Percentiles rank a stretch among this genome's conserved stretches.
These are phyloP conservation scores for Gryganskiella cystojenkinii DNA, from an alignment of 192 early-diverging fungal species.

Conservation along the genomic window DNA sequence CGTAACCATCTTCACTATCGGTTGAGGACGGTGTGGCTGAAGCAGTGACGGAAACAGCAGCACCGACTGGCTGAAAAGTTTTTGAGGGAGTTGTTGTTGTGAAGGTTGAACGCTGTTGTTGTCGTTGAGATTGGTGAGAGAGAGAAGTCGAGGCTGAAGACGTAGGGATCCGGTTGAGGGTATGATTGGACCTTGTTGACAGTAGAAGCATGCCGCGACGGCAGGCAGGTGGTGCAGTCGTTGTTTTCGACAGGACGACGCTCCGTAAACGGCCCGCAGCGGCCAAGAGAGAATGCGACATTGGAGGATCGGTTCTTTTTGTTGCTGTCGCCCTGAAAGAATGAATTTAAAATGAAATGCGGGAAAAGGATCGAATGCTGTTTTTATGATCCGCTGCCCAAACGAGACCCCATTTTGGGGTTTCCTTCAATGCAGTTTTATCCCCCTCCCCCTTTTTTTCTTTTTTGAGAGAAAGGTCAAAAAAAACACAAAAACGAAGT, in stretches of 20 bases:
- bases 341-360: too few relatives aligned
- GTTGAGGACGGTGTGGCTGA: not conserved
- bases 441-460: too few relatives aligned
- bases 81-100: not conserved
- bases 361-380: too few relatives aligned
- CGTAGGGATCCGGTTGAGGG: not conserved
- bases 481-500: not conserved
- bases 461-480: too few relatives aligned
- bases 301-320: too few relatives aligned
- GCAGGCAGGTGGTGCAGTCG: not conserved
- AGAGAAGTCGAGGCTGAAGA: not conserved
- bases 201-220: not conserved
- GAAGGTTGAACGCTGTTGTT: not conserved
- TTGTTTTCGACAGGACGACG: not conserved
- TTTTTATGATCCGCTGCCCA: too few relatives aligned
- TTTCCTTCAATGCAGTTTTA: too few relatives aligned
- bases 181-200: not conserved
- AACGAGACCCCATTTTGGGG: too few relatives aligned
- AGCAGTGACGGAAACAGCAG: not conserved
- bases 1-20: too few relatives aligned
- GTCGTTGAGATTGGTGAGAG: too few relatives aligned
- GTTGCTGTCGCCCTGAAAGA: too few relatives aligned
- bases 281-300: conserved; percentile 2
- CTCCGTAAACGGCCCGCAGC: conserved; percentile 6
- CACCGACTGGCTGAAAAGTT: too few relatives aligned